Conservation (phyloP, 2,329 filamentous ascomycete genomes). For the Helotiales sp. region DNA sequence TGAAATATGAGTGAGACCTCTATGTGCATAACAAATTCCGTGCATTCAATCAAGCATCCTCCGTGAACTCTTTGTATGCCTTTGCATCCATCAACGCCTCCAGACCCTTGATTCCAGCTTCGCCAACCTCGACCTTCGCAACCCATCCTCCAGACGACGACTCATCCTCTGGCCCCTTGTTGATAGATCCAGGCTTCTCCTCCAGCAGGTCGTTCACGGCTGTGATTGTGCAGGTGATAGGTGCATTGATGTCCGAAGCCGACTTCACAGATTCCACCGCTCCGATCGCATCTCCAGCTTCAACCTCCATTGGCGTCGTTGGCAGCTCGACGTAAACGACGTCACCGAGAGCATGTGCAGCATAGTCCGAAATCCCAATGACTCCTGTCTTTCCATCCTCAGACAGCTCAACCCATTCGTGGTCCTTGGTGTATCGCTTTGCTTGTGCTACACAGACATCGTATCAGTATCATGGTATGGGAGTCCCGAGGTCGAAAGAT, state of each 20-base stretch:
- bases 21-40: constrained; percentile 14
- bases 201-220: constrained; percentile 77
- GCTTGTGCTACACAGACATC: constrained; percentile 33
- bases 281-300: constrained; percentile 82
- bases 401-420: constrained; percentile 95
- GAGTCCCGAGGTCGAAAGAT: constrained; percentile 15
- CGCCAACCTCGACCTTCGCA: constrained; percentile 79
- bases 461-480: constrained; percentile 4
- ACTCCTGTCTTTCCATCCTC: constrained; percentile 81
- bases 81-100: constrained; percentile 77
- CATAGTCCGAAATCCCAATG: constrained; percentile 88
- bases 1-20: constrained; percentile 26
- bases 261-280: constrained; percentile 98
- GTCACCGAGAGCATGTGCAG: constrained; percentile 89
- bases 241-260: constrained; percentile 95
- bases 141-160: constrained; percentile 84
- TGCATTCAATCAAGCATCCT: constrained; percentile 33
- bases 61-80: constrained; percentile 77
- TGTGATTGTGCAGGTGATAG: constrained; percentile 76
- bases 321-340: constrained; percentile 98
- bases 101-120: constrained; percentile 68
- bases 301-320: constrained; percentile 68
- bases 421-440: constrained; percentile 94
- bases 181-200: constrained; percentile 86
- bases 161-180: constrained; percentile 84